Conservation (phyloP, 1,284 basidiomycete genomes). For the Meripilus lineatus region DNA sequence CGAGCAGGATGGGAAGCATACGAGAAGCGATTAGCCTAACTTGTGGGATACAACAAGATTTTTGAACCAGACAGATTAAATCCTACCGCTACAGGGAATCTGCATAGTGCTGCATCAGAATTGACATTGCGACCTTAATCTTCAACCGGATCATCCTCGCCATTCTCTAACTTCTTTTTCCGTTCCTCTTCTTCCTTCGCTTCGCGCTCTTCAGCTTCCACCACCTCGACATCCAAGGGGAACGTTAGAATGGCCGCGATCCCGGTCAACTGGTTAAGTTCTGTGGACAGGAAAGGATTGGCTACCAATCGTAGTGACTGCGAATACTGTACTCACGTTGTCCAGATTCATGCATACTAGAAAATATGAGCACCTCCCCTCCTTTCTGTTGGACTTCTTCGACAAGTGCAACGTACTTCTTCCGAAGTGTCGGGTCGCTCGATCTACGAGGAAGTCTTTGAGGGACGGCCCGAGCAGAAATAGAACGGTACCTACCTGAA, state of each 20-base stretch:
- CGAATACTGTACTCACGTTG: constrained; percentile 60
- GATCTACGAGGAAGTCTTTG: constrained; percentile 38
- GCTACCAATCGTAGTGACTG: constrained; percentile 3
- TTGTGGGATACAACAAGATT: not conserved
- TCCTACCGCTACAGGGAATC: constrained; percentile 15
- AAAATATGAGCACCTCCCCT: constrained; percentile 94
- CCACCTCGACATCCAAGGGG: constrained; percentile 92
- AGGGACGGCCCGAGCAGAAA: not conserved
- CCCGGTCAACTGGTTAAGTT: constrained; percentile 92
- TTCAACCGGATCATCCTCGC: constrained; percentile 8
- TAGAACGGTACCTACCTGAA: constrained; percentile 60
- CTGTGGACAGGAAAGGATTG: constrained; percentile 34
- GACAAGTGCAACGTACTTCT: constrained; percentile 85
- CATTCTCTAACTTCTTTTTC: constrained; percentile 28
- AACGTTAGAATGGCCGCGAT: constrained; percentile 96
- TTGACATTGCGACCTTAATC: not conserved
- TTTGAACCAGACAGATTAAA: not conserved
- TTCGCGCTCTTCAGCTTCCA: constrained; percentile 80
- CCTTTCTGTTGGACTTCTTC: constrained; percentile 87
- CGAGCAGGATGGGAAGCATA: constrained; percentile 93
- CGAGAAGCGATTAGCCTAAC: constrained; percentile 8
- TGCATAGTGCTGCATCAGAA: not conserved
- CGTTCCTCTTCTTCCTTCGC: constrained; percentile 48
- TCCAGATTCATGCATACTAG: constrained; percentile 98
- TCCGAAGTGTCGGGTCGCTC: constrained; percentile 71